Percentiles rank a stretch among this genome's conserved stretches.
Evolutionary conservation across 192 early-diverging fungal genomes (phyloP).

Genomic region (Coemansia sp.): DNA sequence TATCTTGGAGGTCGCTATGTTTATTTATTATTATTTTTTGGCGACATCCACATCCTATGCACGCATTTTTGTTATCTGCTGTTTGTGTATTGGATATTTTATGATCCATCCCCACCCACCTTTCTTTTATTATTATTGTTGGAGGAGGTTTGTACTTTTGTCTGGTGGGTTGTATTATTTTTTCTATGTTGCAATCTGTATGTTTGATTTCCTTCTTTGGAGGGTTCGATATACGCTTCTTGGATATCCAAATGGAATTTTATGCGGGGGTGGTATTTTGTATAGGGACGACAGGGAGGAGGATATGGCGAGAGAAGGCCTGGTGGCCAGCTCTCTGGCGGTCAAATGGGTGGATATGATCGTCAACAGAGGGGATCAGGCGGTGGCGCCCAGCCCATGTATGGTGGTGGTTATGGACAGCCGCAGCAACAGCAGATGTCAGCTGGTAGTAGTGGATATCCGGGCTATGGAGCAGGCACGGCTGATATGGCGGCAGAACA

Average conservation of each 20-base stretch:
- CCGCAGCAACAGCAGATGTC: conserved; percentile 2
- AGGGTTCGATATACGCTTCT: neutral
- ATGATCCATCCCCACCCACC: neutral
- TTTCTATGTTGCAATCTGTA: conserved; percentile 2
- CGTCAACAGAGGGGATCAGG: conserved; percentile 6
- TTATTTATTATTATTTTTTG: too few relatives aligned
- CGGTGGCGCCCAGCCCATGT: neutral
- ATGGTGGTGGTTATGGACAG: conserved; percentile 3
- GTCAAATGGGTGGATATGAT: conserved; percentile 22
- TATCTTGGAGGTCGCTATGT: neutral
- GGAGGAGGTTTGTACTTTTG: neutral
- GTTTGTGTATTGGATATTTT: conserved; percentile 1
- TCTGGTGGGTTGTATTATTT: neutral
- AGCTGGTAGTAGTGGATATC: conserved; percentile 4
- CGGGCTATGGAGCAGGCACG: conserved; percentile 11
- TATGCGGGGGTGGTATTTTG: neutral
- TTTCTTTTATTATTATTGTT: conserved; percentile 5
- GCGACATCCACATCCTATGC: neutral
- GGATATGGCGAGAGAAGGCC: conserved; percentile 23
- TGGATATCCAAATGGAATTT: neutral
- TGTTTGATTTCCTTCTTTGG: conserved; percentile 2
- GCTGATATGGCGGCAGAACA: conserved; percentile 11
- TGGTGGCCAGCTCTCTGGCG: conserved; percentile 8
- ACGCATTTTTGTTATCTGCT: conserved; percentile 2
- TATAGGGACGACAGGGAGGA: conserved; percentile 21